phyloP scores from a whole-genome alignment of 257 asterid genomes.

The Przewalskia tangutica region DNA sequence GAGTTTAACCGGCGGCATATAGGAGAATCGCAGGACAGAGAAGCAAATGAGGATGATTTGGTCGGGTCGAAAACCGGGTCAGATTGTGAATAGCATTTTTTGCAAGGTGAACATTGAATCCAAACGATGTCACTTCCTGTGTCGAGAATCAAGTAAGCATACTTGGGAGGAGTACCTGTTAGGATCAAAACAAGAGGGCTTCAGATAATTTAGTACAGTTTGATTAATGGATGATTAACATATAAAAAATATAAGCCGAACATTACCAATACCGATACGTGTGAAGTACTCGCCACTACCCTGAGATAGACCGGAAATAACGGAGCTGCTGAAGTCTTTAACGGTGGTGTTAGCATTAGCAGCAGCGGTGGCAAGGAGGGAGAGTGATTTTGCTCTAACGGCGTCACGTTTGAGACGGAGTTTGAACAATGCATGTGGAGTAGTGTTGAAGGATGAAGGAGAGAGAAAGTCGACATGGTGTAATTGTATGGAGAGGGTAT shows the following conservation, averaged over 20 bases:
- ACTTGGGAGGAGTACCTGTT: conserved; percentile 39
- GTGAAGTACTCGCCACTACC: conserved; percentile 99
- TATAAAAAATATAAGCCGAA: no score
- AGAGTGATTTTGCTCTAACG: conserved; percentile 27
- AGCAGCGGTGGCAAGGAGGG: conserved; percentile 21
- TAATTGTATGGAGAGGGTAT: conserved; percentile 28
- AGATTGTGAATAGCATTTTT: conserved; percentile 61
- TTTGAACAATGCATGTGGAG: conserved; percentile 51
- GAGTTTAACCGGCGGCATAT: conserved; percentile 62
- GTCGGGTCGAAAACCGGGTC: conserved; percentile 76
- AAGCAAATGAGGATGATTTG: conserved; percentile 34
- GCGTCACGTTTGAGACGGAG: conserved; percentile 72
- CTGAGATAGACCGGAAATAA: conserved; percentile 60
- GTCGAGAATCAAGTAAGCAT: conserved; percentile 67
- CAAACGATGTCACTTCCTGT: conserved; percentile 89
- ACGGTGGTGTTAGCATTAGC: background rate
- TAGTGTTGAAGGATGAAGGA: conserved; percentile 21
- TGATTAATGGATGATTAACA: no score
- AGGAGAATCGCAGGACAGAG: conserved; percentile 45
- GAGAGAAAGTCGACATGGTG: conserved; percentile 58
- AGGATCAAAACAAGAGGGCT: no score
- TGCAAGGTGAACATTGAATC: conserved; percentile 86
- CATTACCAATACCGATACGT: conserved; percentile 62
- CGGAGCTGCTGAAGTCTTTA: conserved; percentile 54
- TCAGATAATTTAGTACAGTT: no score